phyloP scores from a whole-genome alignment of 441 rosid species.

The Eruca vesicaria region DNA sequence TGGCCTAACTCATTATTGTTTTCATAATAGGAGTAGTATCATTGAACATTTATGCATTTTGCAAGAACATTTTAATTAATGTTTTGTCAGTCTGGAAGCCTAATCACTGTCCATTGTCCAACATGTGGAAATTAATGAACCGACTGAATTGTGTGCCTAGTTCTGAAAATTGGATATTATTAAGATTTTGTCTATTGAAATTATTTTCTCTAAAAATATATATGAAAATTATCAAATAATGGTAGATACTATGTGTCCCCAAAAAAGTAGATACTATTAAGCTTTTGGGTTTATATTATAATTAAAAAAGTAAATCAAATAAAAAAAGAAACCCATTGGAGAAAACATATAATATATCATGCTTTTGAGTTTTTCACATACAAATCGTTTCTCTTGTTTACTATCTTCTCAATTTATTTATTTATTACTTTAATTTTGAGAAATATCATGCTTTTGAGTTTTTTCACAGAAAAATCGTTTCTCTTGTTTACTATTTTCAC shows the following conservation, averaged over 20 bases:
- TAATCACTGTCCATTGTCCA: slow-evolving; percentile 17
- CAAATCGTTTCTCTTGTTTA: neutral
- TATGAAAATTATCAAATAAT: neutral
- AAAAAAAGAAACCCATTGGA: neutral
- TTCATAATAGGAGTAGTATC: neutral
- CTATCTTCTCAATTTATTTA: neutral
- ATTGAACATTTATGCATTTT: slow-evolving; percentile 1
- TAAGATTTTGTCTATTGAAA: neutral
- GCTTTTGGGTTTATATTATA: neutral
- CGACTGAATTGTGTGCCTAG: neutral
- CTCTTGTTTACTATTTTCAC: neutral
- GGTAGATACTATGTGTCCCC: neutral
- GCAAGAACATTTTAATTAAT: neutral
- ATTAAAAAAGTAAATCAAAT: too few species aligned
- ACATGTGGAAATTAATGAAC: slow-evolving; percentile 16
- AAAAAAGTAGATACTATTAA: neutral
- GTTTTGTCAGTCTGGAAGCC: slow-evolving; percentile 21
- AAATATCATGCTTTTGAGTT: neutral
- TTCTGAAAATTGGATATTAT: neutral
- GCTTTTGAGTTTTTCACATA: neutral
- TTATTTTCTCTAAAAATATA: neutral
- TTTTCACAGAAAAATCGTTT: neutral
- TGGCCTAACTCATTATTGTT: slow-evolving; percentile 19
- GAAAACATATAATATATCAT: neutral
- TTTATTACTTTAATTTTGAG: neutral